Conservation (phyloP, 345 rosid genomes). For the Salix exigua region DNA sequence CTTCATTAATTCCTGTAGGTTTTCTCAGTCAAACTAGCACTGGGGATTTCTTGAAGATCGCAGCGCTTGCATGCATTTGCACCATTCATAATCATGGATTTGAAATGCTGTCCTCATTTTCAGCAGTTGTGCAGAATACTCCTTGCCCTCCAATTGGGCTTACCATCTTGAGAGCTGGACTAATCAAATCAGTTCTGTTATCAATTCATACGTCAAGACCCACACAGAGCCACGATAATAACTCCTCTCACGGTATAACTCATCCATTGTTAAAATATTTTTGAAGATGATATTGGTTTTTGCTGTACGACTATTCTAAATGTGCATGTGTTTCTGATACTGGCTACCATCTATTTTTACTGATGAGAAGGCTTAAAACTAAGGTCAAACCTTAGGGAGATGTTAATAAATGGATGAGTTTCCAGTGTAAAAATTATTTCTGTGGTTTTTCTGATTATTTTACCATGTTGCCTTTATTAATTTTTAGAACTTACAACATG, state of each 20-base stretch:
- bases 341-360: neutral
- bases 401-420: neutral
- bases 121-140: conserved; percentile 40
- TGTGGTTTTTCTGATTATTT: neutral
- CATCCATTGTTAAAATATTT: neutral
- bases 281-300: neutral
- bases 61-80: conserved; percentile 39
- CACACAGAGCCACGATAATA: conserved; percentile 16
- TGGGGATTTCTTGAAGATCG: conserved; percentile 36
- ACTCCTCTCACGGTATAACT: conserved; percentile 37
- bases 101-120: conserved; percentile 38
- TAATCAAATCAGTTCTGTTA: conserved; percentile 41
- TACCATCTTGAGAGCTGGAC: conserved; percentile 41
- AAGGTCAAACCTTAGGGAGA: too few relatives aligned
- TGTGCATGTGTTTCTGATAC: neutral
- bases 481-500: neutral
- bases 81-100: conserved; percentile 44
- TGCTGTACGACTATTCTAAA: neutral
- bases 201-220: conserved; percentile 37
- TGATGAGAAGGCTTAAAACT: neutral
- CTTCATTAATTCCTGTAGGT: conserved; percentile 26
- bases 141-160: conserved; percentile 45
- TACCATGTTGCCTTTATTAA: neutral
- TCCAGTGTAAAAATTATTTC: neutral
- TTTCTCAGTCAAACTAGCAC: conserved; percentile 25